Base-by-base conservation (phyloP, 2,329 filamentous ascomycete species). In the Cladosporium sp. region DNA sequence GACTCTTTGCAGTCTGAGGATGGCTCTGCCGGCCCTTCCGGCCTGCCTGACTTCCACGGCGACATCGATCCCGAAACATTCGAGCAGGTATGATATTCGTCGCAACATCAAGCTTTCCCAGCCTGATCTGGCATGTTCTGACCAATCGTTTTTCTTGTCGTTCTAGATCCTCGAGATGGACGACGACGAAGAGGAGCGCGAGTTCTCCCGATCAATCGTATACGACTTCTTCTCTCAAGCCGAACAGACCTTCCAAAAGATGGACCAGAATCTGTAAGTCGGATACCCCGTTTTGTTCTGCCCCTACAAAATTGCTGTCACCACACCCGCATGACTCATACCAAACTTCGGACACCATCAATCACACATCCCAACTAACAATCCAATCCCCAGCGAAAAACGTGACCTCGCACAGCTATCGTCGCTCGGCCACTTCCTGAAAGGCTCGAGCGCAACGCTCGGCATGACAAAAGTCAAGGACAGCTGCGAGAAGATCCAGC, bases 401-500 rank as follows among this genome's bases (percentile, higher is more conserved):
- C 84, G 86, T 74, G 84, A 97, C 67, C 87, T 98, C 66, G 79
- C 81, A n/a, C 83, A 88, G 71, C 87, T 98, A 44, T 96, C 92
- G 38, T 85, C 87, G 63, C 88, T 97, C 36, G 95, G 95, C 51
- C 95, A 99, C 81, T 99, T 97, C 82, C 85, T 99, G 72, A 99
- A 99, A 81, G 95, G 95, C 67, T 98, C 94, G 7, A 97, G 94
- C 10, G 94, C 95, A 47, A 97, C 95, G 4, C 86, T 99, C 64
- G 95, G 95, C 55, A 86, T 98, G 65, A 90, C 87, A 74, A 96
- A 96, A 79, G 90, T 99, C 74, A 92, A 92, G 78, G 93, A 97
- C 75, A 90, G 88, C 69, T 99, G 95, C 81, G 93, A 98, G 81
- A 93, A 96, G 84, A 97, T 99, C 74, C 94, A 99, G 80, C 90